Evolutionary conservation across 2,329 filamentous ascomycete species (phyloP), one percentile per base, ranked within the genome.

Genomic region (Didymella segeticola): DNA sequence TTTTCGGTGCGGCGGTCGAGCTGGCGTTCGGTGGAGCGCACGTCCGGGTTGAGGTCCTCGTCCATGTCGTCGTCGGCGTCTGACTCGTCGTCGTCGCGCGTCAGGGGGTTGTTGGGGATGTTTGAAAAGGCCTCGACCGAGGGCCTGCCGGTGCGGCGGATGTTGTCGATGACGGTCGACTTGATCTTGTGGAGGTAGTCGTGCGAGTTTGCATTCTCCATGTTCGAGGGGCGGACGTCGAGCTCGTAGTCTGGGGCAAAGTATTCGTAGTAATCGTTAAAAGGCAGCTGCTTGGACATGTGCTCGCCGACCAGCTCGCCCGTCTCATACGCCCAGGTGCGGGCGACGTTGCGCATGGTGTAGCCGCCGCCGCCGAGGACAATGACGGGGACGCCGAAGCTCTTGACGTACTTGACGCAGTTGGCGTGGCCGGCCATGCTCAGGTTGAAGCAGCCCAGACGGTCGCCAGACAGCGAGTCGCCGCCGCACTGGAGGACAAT

Each of bases 251-350:
- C 86, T 2, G 86, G 86, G 5, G 83, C 85, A 67, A 88, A 89
- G 68, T 89, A 89, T 80, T 89, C 86, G 69, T 98, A 98, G 75
- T 98, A 98, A 79, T 98, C 93, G 60, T 96, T 98, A 75, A 92
- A 98, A 0, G 93, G 93, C 33, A 98, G 82, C n/a, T 90, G 87
- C 5, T 89, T 83, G 10, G 86, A 83, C 83, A 98, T 90, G 25
- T 90, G 83, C 56, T 93, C 86, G 23, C 90, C 90, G 17, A 97
- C 90, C 8, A 98, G 83, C 53, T 92, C 84, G 61, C 93, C 93
- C 1, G 80, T 82, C 85, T 97, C 78, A 64, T 80, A 84, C 19
- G 80, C 80, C 85, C 84, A 87, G 1, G 86, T 88, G 42, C 86
- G 80, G 12, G 80, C 79, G 19, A 82, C 63, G 77, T 89, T 89